Conservation (phyloP, 2,329 filamentous ascomycete species). For the Elsinoe ampelina region DNA sequence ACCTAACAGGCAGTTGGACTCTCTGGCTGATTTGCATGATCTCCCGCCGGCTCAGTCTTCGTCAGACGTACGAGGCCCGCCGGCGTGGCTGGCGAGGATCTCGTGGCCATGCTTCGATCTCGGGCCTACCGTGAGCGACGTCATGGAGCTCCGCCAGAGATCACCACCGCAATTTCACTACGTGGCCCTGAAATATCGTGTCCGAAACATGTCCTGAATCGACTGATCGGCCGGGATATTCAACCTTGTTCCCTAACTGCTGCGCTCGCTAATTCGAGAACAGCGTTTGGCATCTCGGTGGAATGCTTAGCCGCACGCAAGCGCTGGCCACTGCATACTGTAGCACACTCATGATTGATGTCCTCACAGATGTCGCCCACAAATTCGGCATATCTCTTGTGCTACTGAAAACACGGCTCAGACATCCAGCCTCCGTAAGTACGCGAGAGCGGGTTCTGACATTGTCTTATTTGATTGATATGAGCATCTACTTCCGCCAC, state of each 20-base stretch:
- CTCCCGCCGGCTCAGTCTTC: not conserved
- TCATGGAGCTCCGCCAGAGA: slow-evolving; percentile 7
- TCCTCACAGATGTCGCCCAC: too few relatives aligned
- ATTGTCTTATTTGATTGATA: too few relatives aligned
- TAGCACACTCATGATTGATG: too few relatives aligned
- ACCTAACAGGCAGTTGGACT: not conserved
- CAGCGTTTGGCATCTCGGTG: not conserved
- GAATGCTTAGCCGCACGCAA: not conserved
- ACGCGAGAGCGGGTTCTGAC: too few relatives aligned
- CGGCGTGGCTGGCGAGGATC: not conserved
- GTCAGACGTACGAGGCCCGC: not conserved
- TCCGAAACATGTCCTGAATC: not conserved
- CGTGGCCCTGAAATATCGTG: not conserved
- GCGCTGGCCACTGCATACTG: too few relatives aligned
- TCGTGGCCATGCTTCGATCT: not conserved
- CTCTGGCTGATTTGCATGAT: slow-evolving; percentile 3
- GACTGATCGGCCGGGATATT: slow-evolving; percentile 6
- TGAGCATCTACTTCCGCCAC: too few relatives aligned
- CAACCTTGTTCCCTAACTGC: not conserved
- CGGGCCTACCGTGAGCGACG: not conserved
- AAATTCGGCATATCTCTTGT: too few relatives aligned
- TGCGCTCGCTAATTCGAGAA: not conserved
- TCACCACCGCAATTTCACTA: slow-evolving; percentile 5
- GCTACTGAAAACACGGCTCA: too few relatives aligned
- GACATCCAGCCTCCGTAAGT: too few relatives aligned